Percentiles rank a stretch among this genome's conserved stretches.
Evolutionary conservation across 208 protist genomes (phyloP).

Genomic region (Balamuthia mandrillaris): DNA sequence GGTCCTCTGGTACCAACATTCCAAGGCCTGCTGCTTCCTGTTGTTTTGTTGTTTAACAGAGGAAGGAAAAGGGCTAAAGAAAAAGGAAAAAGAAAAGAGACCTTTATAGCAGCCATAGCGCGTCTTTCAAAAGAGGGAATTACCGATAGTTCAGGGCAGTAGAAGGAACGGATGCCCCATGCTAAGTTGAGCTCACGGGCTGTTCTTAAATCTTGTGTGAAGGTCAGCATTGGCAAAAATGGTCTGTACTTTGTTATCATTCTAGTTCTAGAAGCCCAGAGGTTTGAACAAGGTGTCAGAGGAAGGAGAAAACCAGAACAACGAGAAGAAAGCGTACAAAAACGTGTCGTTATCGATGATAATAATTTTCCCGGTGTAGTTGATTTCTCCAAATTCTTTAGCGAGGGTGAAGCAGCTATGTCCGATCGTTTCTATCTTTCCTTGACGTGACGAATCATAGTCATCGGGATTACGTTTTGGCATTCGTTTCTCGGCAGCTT

Average conservation of each 20-base stretch:
- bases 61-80: no score
- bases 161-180: conserved; percentile 28
- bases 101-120: no score
- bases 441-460: neutral
- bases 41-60: no score
- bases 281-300: neutral
- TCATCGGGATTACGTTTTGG: neutral
- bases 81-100: no score
- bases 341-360: neutral
- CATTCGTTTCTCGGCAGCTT: neutral
- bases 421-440: conserved; percentile 7
- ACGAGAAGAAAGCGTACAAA: neutral
- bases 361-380: conserved; percentile 22
- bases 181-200: conserved; percentile 29
- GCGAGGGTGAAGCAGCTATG: conserved; percentile 27
- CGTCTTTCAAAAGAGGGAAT: no score
- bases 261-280: neutral
- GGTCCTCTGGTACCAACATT: no score
- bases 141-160: neutral
- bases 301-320: neutral
- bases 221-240: conserved; percentile 8
- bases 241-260: conserved; percentile 37
- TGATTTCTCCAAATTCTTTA: neutral
- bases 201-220: neutral
- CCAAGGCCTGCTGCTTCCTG: no score